These are phyloP conservation scores for Apiotrichum laibachii DNA, from an alignment of 1,284 basidiomycete genomes.

Conservation along the genomic window DNA sequence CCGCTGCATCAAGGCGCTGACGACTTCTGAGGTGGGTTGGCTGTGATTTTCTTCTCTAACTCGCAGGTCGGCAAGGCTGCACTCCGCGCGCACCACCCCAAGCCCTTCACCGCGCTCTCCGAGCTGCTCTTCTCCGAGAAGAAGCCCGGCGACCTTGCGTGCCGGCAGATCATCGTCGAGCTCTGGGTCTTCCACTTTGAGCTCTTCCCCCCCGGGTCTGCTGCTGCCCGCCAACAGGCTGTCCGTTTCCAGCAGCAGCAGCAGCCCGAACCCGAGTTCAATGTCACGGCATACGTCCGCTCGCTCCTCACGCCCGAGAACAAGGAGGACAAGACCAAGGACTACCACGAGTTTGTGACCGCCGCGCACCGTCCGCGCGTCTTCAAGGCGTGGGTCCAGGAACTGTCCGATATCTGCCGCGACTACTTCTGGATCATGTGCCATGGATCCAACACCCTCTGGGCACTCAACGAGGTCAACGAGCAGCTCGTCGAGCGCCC, in stretches of 20 bases:
- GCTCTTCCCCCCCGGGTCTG: conserved; percentile 58
- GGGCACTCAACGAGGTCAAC: conserved; percentile 77
- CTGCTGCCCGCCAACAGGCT: background rate
- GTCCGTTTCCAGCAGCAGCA: background rate
- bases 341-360: conserved; percentile 80
- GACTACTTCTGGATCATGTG: conserved; percentile 99
- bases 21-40: conserved; percentile 64
- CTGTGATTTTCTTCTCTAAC: background rate
- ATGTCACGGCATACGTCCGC: conserved; percentile 35
- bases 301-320: conserved; percentile 44
- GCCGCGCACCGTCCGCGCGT: conserved; percentile 75
- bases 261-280: conserved; percentile 3
- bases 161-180: conserved; percentile 86
- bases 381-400: conserved; percentile 86
- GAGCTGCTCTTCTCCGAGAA: conserved; percentile 90
- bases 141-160: conserved; percentile 88
- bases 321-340: conserved; percentile 38
- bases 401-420: conserved; percentile 81
- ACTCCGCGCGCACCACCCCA: conserved; percentile 74
- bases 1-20: conserved; percentile 88
- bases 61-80: conserved; percentile 55
- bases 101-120: conserved; percentile 79
- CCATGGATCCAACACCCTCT: conserved; percentile 87
- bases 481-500: conserved; percentile 82
- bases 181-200: conserved; percentile 78